These are phyloP conservation scores for Amanita muscaria DNA, from an alignment of 768 basidiomycete genomes.

Conservation along the genomic window DNA sequence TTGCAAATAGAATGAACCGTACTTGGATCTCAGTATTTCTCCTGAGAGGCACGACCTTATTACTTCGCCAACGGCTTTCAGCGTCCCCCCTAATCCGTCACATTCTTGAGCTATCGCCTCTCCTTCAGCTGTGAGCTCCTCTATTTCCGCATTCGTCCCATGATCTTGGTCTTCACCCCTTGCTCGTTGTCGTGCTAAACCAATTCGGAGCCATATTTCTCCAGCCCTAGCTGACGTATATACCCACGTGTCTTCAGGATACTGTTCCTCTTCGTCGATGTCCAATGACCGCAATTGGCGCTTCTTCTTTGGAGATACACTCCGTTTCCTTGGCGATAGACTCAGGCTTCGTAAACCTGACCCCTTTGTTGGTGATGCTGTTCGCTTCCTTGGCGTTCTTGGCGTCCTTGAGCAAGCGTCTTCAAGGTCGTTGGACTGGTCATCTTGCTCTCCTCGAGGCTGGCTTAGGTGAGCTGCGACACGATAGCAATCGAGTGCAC, in stretches of 20 bases:
- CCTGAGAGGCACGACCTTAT: conserved; percentile 42
- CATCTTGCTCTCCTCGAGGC: not conserved
- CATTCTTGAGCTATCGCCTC: conserved; percentile 35
- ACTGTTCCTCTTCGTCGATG: conserved; percentile 14
- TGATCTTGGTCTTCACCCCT: not conserved
- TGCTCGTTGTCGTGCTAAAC: conserved; percentile 13
- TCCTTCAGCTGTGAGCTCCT: conserved; percentile 24
- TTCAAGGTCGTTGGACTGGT: not conserved
- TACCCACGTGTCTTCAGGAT: conserved; percentile 25
- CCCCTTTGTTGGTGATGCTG: not conserved
- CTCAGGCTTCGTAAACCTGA: not conserved
- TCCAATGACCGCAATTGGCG: not conserved
- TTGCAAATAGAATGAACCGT: conserved; percentile 17
- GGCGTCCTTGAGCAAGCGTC: not conserved
- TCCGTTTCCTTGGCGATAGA: conserved; percentile 3
- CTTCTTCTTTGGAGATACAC: not conserved
- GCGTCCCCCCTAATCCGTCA: conserved; percentile 41
- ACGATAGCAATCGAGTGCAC: conserved; percentile 54
- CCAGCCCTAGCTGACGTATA: conserved; percentile 25
- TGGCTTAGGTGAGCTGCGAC: conserved; percentile 45
- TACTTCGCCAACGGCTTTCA: conserved; percentile 46
- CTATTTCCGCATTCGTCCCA: conserved; percentile 16
- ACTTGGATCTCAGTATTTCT: conserved; percentile 61
- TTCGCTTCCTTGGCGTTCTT: conserved; percentile 1
- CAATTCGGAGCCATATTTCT: conserved; percentile 26